Conservation (phyloP, 805 yeast species). For the Metschnikowia orientalis region DNA sequence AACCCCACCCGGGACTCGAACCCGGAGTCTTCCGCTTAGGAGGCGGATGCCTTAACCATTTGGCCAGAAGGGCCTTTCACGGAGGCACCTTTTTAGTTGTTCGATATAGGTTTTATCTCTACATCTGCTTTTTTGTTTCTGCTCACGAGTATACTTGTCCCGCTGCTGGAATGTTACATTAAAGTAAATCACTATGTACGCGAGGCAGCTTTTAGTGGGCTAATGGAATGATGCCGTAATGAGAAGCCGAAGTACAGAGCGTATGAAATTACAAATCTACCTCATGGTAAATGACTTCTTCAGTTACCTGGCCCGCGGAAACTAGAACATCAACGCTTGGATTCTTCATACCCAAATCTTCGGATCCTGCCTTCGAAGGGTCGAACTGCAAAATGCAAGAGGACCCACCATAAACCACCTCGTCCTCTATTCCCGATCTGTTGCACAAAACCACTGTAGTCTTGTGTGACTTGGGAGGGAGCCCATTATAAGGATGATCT, state of each 20-base stretch:
- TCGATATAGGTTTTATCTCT: no score
- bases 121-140: no score
- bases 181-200: no score
- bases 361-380: conserved; percentile 24
- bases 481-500: conserved; percentile 28
- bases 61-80: conserved; percentile 47
- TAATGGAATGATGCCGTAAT: no score
- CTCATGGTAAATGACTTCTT: conserved; percentile 61
- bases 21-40: conserved; percentile 38
- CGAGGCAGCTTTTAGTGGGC: no score
- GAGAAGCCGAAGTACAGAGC: no score
- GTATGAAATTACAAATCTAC: conserved; percentile 40
- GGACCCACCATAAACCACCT: conserved; percentile 65
- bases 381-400: conserved; percentile 53
- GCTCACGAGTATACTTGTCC: no score
- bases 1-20: conserved; percentile 38
- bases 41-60: conserved; percentile 52
- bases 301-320: conserved; percentile 56
- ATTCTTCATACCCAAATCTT: conserved; percentile 29
- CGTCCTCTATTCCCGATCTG: conserved; percentile 73
- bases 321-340: conserved; percentile 53
- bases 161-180: no score
- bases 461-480: conserved; percentile 20
- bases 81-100: no score
- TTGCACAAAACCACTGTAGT: conserved; percentile 55